Evolutionary conservation across 2,329 filamentous ascomycete species (phyloP).

Genomic region (Trichoderma cornu-damae): DNA sequence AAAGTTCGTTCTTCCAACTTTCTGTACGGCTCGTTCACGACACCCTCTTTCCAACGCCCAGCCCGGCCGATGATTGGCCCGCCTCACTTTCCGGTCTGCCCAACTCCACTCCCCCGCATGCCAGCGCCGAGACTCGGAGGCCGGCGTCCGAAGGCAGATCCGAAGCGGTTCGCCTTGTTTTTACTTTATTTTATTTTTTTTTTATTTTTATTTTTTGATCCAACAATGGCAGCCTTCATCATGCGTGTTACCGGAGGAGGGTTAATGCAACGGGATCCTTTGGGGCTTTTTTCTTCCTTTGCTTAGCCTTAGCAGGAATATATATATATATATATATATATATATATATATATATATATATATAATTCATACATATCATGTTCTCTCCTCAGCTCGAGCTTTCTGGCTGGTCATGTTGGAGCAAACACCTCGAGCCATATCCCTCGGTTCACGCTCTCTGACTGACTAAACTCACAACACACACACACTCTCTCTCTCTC

Average conservation of each 20-base stretch:
- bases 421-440: background rate
- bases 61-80: background rate
- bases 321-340: background rate
- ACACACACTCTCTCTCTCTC: background rate
- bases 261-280: background rate
- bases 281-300: too few species aligned
- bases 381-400: too few species aligned
- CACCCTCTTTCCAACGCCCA: background rate
- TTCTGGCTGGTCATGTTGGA: too few species aligned
- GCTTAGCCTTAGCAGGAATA: background rate
- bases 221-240: too few species aligned
- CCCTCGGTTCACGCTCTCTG: too few species aligned
- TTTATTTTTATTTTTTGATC: too few species aligned
- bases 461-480: background rate
- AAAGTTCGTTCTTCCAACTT: background rate
- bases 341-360: background rate
- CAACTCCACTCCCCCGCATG: constrained; percentile 8
- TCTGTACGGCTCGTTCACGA: background rate
- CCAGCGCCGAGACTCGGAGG: constrained; percentile 13
- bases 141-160: background rate
- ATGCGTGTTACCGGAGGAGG: background rate
- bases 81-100: background rate
- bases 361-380: too few species aligned
- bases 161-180: background rate
- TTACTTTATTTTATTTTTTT: too few species aligned